These are phyloP conservation scores for Penicillium salamii DNA, from an alignment of 495 filamentous ascomycete genomes.

Conservation along the genomic window DNA sequence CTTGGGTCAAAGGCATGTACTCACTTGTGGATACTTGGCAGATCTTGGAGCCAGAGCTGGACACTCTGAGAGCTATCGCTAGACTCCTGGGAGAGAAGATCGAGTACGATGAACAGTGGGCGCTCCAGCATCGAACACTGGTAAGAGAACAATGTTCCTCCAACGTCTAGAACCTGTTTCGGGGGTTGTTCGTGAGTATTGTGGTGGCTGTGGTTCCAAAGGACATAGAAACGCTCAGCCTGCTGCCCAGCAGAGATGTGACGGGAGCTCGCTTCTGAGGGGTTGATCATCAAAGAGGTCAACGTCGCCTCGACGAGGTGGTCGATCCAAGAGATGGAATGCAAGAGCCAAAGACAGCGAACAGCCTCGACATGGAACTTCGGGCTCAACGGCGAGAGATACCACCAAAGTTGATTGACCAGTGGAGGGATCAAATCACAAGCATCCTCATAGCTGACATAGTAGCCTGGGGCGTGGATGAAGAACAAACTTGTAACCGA, in stretches of 20 bases:
- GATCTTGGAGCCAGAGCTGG: conserved; percentile 76
- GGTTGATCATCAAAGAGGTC: conserved; percentile 65
- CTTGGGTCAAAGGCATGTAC: background rate
- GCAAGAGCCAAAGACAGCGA: conserved; percentile 79
- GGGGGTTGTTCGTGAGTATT: conserved; percentile 55
- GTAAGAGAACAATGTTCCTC: conserved; percentile 34
- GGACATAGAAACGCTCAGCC: conserved; percentile 59
- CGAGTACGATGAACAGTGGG: conserved; percentile 79
- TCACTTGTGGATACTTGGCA: conserved; percentile 52
- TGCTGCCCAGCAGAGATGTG: conserved; percentile 36
- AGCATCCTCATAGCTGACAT: conserved; percentile 54
- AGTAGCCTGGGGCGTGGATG: conserved; percentile 43
- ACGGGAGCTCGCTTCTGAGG: conserved; percentile 20
- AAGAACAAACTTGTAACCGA: conserved; percentile 62
- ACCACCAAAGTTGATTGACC: conserved; percentile 70
- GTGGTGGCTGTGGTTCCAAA: conserved; percentile 78
- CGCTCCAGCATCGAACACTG: conserved; percentile 68
- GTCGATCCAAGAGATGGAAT: conserved; percentile 58
- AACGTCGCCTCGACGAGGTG: conserved; percentile 76
- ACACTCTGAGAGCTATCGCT: conserved; percentile 73
- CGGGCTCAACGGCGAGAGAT: conserved; percentile 73
- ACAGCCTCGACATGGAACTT: conserved; percentile 94
- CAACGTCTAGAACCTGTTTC: conserved; percentile 45
- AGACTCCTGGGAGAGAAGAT: conserved; percentile 69
- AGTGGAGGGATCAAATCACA: conserved; percentile 65